Evolutionary conservation across 208 protist genomes (phyloP), one percentile per base, ranked within the genome.

Genomic region (Acanthamoeba divionensis): DNA sequence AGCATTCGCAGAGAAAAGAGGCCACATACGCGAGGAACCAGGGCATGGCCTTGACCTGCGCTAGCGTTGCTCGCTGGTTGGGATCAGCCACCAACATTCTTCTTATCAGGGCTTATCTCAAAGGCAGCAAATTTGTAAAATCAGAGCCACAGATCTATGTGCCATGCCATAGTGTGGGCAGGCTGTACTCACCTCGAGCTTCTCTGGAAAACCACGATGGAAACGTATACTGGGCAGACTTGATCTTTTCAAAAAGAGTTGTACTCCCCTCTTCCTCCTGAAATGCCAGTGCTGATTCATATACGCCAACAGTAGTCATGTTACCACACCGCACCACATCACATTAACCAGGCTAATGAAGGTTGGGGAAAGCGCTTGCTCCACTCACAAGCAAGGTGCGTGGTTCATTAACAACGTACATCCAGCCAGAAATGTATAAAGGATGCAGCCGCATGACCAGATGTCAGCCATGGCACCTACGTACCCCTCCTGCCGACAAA

Each of bases 401-500:
- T 18, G 52, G 52, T 57, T 57, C 52, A 18, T 52, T 12, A 8
- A 48, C 24, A 47, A 75, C 80, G 60, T 83, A 88, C 80, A 97
- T 77, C 98, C 98, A 1, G 97, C 97, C 31, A 99, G 91, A 96
- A 99, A 98, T 82, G 98, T 98, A 91, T 97, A 99, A 7, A 99
- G 92, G 91, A 99, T 98, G 52, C 97, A 96, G 26, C 98, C 98
- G 89, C 97, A 98, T 90, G 97, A 98, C 97, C 98, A 99, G 93
- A 99, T 96, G 92, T 99, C 98, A 48, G 97, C 97, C 67, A 93
- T 82, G 80, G 90, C 93, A 31, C 98, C 98, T 60, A 98, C 95
- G 91, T 99, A 99, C 21, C 90, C 91, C n/a, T 93, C 38, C 69
- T 89, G 21, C 52, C 45, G 26, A n/a, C n/a, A n/a, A n/a, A n/a